phyloP scores from a whole-genome alignment of 1,284 basidiomycete genomes.

The Ganoderma sp. region DNA sequence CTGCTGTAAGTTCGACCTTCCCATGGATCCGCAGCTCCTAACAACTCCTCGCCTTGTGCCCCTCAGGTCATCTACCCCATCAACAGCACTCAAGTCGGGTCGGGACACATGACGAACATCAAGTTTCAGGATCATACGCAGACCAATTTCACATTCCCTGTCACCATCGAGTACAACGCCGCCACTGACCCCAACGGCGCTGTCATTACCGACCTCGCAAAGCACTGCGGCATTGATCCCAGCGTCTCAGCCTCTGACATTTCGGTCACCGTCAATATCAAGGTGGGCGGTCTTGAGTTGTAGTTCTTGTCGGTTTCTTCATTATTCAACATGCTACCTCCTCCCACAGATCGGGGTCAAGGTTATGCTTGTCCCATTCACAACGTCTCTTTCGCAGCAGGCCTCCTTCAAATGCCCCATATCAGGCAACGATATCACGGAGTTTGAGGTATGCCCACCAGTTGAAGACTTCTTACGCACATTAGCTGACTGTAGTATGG shows the following conservation, averaged over 20 bases:
- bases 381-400: conserved; percentile 69
- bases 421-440: conserved; percentile 30
- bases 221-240: conserved; percentile 69
- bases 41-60: not conserved
- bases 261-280: conserved; percentile 73
- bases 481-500: not conserved
- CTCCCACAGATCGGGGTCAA: conserved; percentile 59
- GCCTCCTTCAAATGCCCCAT: conserved; percentile 76
- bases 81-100: conserved; percentile 71
- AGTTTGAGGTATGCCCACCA: conserved; percentile 44
- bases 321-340: conserved; percentile 8
- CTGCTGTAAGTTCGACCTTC: conserved; percentile 52
- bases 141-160: conserved; percentile 85
- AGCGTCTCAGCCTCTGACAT: conserved; percentile 55
- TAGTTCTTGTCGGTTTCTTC: too few species aligned
- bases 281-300: conserved; percentile 44
- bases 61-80: conserved; percentile 76
- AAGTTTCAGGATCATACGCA: conserved; percentile 68
- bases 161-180: conserved; percentile 74
- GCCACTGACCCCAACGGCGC: conserved; percentile 60
- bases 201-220: conserved; percentile 70
- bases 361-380: conserved; percentile 71
- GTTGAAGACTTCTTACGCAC: not conserved
- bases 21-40: not conserved
- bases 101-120: conserved; percentile 65